A percentile compares a stretch with the other conserved stretches of the same genome.
Conservation (phyloP, 176 grass and related monocot species). For the Saccharum spontaneum region DNA sequence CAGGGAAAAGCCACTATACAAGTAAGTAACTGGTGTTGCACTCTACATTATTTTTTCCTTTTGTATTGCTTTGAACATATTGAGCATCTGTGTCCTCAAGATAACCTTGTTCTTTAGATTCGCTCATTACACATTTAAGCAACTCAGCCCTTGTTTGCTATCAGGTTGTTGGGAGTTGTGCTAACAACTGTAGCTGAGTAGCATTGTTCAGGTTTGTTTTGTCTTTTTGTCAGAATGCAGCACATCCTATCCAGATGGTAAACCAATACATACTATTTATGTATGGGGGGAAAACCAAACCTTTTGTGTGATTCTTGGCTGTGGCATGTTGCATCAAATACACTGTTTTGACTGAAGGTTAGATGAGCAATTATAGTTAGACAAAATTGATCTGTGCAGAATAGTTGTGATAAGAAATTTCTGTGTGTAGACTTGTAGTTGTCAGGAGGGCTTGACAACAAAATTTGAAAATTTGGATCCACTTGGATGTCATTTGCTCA, state of each 20-base stretch:
- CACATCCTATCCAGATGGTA: background rate
- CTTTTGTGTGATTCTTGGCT: background rate
- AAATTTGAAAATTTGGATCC: background rate
- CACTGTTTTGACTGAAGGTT: conserved; percentile 10
- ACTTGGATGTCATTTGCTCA: background rate
- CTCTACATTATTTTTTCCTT: background rate
- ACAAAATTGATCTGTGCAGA: background rate
- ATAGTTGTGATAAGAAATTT: conserved; percentile 19
- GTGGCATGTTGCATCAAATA: background rate
- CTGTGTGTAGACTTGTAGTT: conserved; percentile 1
- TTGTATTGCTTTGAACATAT: background rate
- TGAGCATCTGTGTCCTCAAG: background rate
- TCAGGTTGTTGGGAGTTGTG: background rate
- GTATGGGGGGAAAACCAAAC: background rate
- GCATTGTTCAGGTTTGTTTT: background rate
- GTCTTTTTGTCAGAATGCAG: background rate
- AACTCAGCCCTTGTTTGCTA: background rate
- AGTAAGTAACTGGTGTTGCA: conserved; percentile 39
- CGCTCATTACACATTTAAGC: background rate
- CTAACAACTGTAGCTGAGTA: background rate
- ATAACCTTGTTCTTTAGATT: background rate
- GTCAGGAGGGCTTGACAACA: background rate
- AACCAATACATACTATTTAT: background rate
- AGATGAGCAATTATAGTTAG: background rate
- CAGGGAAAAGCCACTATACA: conserved; percentile 64